Base-by-base conservation (phyloP, 257 asterid genomes). In the Knoxia roxburghii region DNA sequence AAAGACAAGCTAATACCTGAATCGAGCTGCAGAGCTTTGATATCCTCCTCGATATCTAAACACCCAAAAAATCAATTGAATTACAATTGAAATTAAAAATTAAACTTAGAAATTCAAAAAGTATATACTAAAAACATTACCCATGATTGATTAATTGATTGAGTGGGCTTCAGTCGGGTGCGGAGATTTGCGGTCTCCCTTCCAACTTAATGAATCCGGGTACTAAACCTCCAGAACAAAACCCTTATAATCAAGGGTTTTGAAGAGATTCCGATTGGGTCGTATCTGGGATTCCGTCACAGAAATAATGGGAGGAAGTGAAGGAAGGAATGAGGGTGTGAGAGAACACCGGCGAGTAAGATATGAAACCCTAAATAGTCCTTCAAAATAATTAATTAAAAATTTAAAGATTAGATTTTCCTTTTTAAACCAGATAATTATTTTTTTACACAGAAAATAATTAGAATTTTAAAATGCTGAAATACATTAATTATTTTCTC, bases 1-100 rank as follows among this genome's bases (percentile, higher is more conserved):
- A 3, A 18, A 24, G 13, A 9, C 45, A 10, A 15, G 29, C 1
- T 18, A 15, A 6, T 84, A 91, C 95, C 96, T n/a, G 95, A 84
- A 80, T 87, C 98, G 53, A 91, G 96, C 78, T 91, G 95, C 85
- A 91, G 63, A 17, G 88, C 95, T 69, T 85, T 91, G 84, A 91
- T 89, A 37, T 91, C 98, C 73, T 89, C 98, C 77, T 80, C 96
- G 68, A 91, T 86, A 72, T 86, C 97, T 89, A 52, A 43, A 76
- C 60, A 64, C 13, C 29, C 41, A 58, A 55, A 57, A 51, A 35
- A 45, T 0, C 43, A 9, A 56, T 27, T 1, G 39, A 60, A n/a
- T 2, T 23, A 20, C 30, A 60, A 6, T n/a, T 7, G 2, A 39
- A 57, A 49, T 15, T 20, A 59, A 20, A 27, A 23, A 40, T 23